Base-by-base conservation (phyloP, 2,329 filamentous ascomycete species). In the Dactylellina haptotyla region DNA sequence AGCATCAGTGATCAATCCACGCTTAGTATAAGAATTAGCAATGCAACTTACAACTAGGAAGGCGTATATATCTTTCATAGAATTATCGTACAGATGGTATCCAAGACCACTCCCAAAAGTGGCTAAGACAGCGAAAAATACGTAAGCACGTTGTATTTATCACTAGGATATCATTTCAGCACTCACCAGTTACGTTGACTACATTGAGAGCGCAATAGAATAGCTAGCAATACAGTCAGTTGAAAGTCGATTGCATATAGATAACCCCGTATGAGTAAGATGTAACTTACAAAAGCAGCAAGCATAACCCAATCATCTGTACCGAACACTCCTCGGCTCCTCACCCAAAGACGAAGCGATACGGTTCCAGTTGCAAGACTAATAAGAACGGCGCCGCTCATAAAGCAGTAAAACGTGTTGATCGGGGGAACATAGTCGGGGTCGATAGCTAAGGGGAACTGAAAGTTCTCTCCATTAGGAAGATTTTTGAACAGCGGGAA, bases 251-350 rank as follows among this genome's bases (percentile, higher is more conserved):
- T 39, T 6, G 25, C 39, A 26, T 26, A 26, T 56, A 23, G 25
- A 25, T 2, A 34, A 39, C 9, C 4, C 5, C 9, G 3, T 25
- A 23, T n/a, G 18, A 10, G 8, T 39, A 4, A 10, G 41, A 39
- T 16, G 2, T 4, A 26, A 71, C 66, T 28, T 43, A 71, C 66
- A 53, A 50, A 71, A 8, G 66, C 41, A 6, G 66, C 57, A 8
- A 71, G 9, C 58, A 63, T 71, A 2, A 56, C 57, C 64, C 66
- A 71, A 26, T 71, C 66, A 30, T 71, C 66, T 26, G 34, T 58
- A 1, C 66, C 66, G 23, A 71, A 71, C 1, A 20, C 8, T 1
- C 57, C 58, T 25, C 59, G 39, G 28, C 57, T 64, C 32, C 66
- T 28, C 0, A 71, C 30, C 66, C 66, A 71, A 34, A 71, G 26